Conservation (phyloP, 164 flowering plant species). For the Vitis rupestris region DNA sequence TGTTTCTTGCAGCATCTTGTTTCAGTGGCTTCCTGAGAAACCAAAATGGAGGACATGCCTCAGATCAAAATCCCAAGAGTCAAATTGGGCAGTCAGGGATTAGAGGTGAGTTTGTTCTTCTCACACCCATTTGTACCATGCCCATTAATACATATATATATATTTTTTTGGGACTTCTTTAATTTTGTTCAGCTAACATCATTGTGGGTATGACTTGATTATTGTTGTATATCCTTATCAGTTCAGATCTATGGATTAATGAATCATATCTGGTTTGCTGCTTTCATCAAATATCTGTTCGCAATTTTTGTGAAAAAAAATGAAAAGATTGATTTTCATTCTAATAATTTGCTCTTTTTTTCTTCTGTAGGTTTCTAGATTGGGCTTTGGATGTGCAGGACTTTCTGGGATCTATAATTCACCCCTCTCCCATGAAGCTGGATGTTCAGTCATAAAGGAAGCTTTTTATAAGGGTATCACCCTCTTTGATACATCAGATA, state of each 20-base stretch:
- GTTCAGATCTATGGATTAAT: not conserved
- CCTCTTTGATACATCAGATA: constrained; percentile 40
- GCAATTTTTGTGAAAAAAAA: too few relatives aligned
- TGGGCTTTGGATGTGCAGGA: constrained; percentile 41
- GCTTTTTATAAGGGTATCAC: constrained; percentile 38
- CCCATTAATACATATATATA: too few relatives aligned
- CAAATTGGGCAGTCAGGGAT: constrained; percentile 29
- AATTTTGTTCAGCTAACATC: too few relatives aligned
- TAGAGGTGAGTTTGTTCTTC: constrained; percentile 17
- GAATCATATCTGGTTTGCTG: not conserved
- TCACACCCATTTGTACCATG: too few relatives aligned
- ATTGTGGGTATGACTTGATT: not conserved
- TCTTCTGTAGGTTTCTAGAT: constrained; percentile 33
- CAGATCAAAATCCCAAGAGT: constrained; percentile 15
- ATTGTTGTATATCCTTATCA: not conserved
- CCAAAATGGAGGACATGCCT: constrained; percentile 4
- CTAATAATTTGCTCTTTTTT: not conserved
- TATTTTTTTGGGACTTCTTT: too few relatives aligned
- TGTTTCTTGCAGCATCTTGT: too few relatives aligned
- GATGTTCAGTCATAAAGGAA: constrained; percentile 30
- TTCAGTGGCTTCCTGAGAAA: too few relatives aligned
- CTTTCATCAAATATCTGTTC: not conserved
- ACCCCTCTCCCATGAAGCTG: constrained; percentile 43
- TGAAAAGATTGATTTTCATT: too few relatives aligned
- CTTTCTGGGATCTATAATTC: constrained; percentile 23